Evolutionary conservation across 2,329 filamentous ascomycete genomes (phyloP), one percentile per base, ranked within the genome.

Genomic region (Colletotrichum sp.): DNA sequence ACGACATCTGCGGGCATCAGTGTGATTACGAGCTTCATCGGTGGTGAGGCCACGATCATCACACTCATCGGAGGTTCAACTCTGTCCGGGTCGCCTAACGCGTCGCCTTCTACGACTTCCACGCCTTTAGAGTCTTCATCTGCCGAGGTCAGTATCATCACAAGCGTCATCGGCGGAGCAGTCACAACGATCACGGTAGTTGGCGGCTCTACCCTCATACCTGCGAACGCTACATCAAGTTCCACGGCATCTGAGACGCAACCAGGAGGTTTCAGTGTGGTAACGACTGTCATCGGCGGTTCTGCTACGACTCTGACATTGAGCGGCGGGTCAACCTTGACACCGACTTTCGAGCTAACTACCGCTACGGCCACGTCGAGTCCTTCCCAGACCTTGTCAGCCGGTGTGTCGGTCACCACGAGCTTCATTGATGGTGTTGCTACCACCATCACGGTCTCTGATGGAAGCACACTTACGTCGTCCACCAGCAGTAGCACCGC

Each of bases 281-380:
- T 67, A 18, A 60, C 67, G 21, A 69, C n/a, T 12, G 18, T 60
- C 15, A 69, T 60, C 32, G 34, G 67, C 4, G 67, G 55, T 6
- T 6, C 39, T 18, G 18, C 12, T 3, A 39, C 67, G 4, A 60
- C 55, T 36, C 13, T 57, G 52, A 69, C 67, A 3, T 21, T 48
- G 18, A 18, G 18, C 8, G 30, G 26, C 1, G 66, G 66, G 0
- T 69, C 66, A 7, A 73, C 66, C 3, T 12, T 39, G 16, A 7
- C 16, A 4, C 26, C 48, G 2, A 21, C 71, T 15, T 5, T 4
- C 39, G 26, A 2, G 15, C 30, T 9, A 24, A n/a, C 10, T n/a
- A 10, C 71, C 4, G 24, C 18, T 8, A 24, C 26, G 13, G 18
- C 34, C 3, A 21, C n/a, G 1, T 4, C 18, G 2, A 48, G 9